Percentiles rank a stretch among this genome's conserved stretches.
These are phyloP conservation scores for Nicotiana noctiflora DNA, from an alignment of 257 asterid species.

Conservation along the genomic window DNA sequence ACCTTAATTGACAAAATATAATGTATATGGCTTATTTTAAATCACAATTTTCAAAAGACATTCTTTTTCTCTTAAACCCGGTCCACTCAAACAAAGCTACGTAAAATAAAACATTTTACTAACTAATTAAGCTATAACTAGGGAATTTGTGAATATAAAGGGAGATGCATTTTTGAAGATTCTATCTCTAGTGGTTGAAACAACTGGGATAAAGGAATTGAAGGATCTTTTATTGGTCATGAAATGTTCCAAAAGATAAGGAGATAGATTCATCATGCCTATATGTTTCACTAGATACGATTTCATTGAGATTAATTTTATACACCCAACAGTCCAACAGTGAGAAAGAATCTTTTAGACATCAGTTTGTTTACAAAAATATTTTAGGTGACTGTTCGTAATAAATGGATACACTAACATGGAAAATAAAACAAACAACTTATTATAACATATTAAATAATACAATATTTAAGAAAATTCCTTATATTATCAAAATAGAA, in stretches of 20 bases:
- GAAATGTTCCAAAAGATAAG: slow-evolving; percentile 9
- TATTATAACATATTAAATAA: not conserved
- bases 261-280: slow-evolving; percentile 1
- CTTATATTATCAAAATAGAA: not conserved
- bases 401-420: not conserved
- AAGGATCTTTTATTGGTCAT: slow-evolving; percentile 2
- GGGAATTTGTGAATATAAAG: not conserved
- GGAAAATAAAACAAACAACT: not conserved
- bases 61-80: too few relatives aligned
- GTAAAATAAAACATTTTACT: too few relatives aligned
- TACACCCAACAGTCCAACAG: too few relatives aligned
- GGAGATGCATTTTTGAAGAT: not conserved
- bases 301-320: not conserved
- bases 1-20: too few relatives aligned
- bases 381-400: not conserved
- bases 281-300: not conserved
- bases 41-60: too few relatives aligned
- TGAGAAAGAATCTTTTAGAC: not conserved
- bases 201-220: not conserved
- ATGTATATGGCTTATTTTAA: too few relatives aligned
- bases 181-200: not conserved
- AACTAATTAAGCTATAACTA: not conserved
- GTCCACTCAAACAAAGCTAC: too few relatives aligned
- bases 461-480: too few relatives aligned
- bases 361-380: not conserved